A percentile compares a stretch with the other conserved stretches of the same genome.
These are phyloP conservation scores for Hanseniaspora taiwanica DNA, from an alignment of 805 yeast species.

Conservation along the genomic window DNA sequence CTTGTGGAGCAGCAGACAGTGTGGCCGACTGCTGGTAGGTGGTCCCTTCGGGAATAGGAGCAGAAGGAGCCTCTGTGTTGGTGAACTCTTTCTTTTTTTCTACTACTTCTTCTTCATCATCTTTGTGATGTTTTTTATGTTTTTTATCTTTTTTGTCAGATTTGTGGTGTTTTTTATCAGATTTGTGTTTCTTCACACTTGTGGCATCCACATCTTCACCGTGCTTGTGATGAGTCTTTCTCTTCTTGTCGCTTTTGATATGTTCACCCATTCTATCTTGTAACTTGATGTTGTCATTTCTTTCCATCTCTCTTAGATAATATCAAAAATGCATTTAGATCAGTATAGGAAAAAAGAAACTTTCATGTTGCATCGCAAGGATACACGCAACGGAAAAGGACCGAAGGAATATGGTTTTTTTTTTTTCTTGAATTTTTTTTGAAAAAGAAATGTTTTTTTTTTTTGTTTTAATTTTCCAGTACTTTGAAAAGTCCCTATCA, in stretches of 20 bases:
- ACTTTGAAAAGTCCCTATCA: too few species aligned
- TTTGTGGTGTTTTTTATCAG: slow-evolving; percentile 19
- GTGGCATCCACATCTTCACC: slow-evolving; percentile 20
- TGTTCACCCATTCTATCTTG: too few species aligned
- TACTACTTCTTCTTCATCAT: slow-evolving; percentile 25
- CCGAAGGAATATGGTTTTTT: too few species aligned
- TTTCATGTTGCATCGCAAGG: too few species aligned
- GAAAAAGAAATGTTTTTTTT: too few species aligned
- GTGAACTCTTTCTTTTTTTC: slow-evolving; percentile 28
- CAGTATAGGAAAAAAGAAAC: too few species aligned
- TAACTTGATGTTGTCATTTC: too few species aligned
- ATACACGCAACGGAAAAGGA: too few species aligned
- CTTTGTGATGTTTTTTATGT: slow-evolving; percentile 21
- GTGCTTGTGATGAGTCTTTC: slow-evolving; percentile 25
- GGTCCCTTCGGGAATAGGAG: slow-evolving; percentile 6
- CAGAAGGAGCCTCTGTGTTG: slow-evolving; percentile 3
- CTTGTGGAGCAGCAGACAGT: slow-evolving; percentile 31
- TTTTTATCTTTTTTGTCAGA: slow-evolving; percentile 17
- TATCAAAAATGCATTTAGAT: too few species aligned
- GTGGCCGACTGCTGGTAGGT: slow-evolving; percentile 28
- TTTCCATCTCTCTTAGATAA: too few species aligned
- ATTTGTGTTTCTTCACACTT: slow-evolving; percentile 20
- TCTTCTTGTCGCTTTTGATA: slow-evolving; percentile 27
- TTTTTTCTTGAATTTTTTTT: too few species aligned
- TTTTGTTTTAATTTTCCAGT: too few species aligned